These are phyloP conservation scores for Lanmaoa pseudosensibilis DNA, from an alignment of 768 basidiomycete species.

Conservation along the genomic window DNA sequence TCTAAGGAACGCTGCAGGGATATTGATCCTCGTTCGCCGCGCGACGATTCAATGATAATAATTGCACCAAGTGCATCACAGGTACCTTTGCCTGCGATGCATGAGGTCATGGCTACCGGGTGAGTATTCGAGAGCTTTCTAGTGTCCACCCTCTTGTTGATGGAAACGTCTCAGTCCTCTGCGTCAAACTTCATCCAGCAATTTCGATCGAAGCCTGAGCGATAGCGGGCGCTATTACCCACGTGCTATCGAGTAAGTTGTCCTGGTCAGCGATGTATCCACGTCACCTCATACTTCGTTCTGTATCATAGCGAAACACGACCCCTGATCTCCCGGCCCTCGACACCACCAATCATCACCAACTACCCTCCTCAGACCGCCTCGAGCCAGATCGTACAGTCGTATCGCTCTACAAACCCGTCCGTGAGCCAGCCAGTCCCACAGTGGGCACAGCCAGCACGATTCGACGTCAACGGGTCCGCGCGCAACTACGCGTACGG, in stretches of 20 bases:
- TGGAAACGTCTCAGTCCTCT: slow-evolving; percentile 8
- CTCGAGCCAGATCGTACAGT: slow-evolving; percentile 25
- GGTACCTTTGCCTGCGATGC: slow-evolving; percentile 34
- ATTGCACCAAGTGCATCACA: slow-evolving; percentile 25
- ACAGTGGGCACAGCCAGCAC: slow-evolving; percentile 27
- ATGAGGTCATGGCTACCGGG: slow-evolving; percentile 34
- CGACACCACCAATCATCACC: slow-evolving; percentile 32
- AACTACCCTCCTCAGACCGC: slow-evolving; percentile 16
- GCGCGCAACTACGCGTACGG: slow-evolving; percentile 31
- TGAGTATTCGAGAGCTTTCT: slow-evolving; percentile 2
- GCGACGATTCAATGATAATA: slow-evolving; percentile 31
- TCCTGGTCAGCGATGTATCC: no score
- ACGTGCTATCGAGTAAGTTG: slow-evolving; percentile 28
- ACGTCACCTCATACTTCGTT: background rate
- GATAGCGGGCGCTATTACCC: slow-evolving; percentile 12
- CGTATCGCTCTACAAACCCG: slow-evolving; percentile 23
- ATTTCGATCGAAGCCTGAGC: slow-evolving; percentile 19
- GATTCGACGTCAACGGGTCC: slow-evolving; percentile 31
- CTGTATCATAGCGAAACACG: slow-evolving; percentile 45
- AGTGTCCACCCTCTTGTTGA: background rate
- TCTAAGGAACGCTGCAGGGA: slow-evolving; percentile 7
- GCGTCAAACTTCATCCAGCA: slow-evolving; percentile 17
- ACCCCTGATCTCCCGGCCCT: slow-evolving; percentile 47
- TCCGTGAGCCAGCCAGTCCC: slow-evolving; percentile 30
- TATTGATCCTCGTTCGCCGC: slow-evolving; percentile 33